phyloP scores from a whole-genome alignment of 2,329 filamentous ascomycete genomes.

The Myriosclerotinia scirpicola region DNA sequence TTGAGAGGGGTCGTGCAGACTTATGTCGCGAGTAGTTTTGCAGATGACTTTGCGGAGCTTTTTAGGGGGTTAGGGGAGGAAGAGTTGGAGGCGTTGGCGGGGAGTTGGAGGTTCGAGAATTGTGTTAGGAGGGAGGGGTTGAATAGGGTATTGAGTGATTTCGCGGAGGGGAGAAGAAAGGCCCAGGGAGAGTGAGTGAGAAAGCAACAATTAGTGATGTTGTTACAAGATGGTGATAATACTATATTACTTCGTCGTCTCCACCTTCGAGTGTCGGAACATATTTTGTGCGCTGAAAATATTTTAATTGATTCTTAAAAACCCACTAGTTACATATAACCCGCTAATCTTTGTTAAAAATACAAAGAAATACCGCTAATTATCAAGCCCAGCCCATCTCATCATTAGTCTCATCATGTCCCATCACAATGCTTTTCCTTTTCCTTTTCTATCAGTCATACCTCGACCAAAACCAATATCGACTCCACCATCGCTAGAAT shows the following conservation, averaged over 20 bases:
- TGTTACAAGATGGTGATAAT: too few relatives aligned
- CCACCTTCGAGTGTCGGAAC: not conserved
- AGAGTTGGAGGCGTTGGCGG: constrained; percentile 51
- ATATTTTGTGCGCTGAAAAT: not conserved
- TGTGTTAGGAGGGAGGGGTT: constrained; percentile 49
- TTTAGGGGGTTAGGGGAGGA: constrained; percentile 52
- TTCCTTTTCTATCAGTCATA: not conserved
- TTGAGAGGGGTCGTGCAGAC: constrained; percentile 48
- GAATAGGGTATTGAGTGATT: constrained; percentile 34
- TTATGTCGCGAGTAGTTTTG: constrained; percentile 52
- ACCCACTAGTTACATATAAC: not conserved
- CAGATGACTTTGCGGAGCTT: constrained; percentile 55
- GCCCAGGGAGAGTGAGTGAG: not conserved
- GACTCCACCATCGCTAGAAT: too few relatives aligned
- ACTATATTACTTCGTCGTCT: too few relatives aligned
- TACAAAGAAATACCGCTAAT: not conserved
- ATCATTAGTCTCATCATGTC: not conserved
- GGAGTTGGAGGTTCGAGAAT: constrained; percentile 52
- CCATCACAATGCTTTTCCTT: not conserved
- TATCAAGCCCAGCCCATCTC: not conserved
- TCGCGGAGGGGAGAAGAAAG: constrained; percentile 20
- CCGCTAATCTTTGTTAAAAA: not conserved
- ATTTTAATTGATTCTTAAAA: not conserved
- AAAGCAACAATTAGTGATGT: too few relatives aligned
- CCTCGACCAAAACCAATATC: not conserved